Conservation (phyloP, 495 filamentous ascomycete species). For the Chaetomium tenue region DNA sequence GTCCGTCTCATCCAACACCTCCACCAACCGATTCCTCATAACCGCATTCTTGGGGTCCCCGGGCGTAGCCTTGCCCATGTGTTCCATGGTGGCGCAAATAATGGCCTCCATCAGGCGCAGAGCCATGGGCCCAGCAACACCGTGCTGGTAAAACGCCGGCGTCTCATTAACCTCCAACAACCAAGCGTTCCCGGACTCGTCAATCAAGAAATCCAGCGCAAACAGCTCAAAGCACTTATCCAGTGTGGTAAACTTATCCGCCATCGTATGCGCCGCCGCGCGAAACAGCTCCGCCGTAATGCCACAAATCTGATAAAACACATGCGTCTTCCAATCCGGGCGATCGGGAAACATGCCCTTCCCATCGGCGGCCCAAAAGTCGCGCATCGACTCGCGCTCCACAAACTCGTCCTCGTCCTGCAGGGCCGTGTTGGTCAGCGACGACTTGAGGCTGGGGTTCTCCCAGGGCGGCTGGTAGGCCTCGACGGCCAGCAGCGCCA, state of each 20-base stretch:
- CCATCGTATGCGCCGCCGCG: constrained; percentile 56
- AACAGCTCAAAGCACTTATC: constrained; percentile 77
- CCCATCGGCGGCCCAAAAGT: constrained; percentile 54
- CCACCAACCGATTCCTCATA: constrained; percentile 25
- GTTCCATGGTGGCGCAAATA: constrained; percentile 58
- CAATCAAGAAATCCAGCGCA: constrained; percentile 72
- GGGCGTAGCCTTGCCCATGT: constrained; percentile 32
- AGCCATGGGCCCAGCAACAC: constrained; percentile 61
- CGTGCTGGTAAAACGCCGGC: constrained; percentile 74
- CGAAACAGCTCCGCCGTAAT: constrained; percentile 62
- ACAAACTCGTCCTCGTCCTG: constrained; percentile 44
- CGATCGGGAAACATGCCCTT: constrained; percentile 10
- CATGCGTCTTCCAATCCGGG: constrained; percentile 43
- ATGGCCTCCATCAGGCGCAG: constrained; percentile 61
- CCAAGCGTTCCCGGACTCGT: constrained; percentile 54
- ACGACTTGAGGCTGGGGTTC: constrained; percentile 21
- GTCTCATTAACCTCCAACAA: constrained; percentile 79
- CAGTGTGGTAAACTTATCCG: constrained; percentile 44
- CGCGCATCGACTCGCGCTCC: constrained; percentile 50
- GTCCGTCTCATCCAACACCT: constrained; percentile 41
- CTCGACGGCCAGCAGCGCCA: constrained; percentile 69
- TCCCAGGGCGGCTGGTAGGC: constrained; percentile 50
- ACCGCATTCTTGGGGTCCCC: constrained; percentile 20
- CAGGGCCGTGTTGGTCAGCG: constrained; percentile 79
- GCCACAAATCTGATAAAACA: constrained; percentile 60